Evolutionary conservation across 1,284 basidiomycete genomes (phyloP).

Genomic region (Ganoderma multipileum): DNA sequence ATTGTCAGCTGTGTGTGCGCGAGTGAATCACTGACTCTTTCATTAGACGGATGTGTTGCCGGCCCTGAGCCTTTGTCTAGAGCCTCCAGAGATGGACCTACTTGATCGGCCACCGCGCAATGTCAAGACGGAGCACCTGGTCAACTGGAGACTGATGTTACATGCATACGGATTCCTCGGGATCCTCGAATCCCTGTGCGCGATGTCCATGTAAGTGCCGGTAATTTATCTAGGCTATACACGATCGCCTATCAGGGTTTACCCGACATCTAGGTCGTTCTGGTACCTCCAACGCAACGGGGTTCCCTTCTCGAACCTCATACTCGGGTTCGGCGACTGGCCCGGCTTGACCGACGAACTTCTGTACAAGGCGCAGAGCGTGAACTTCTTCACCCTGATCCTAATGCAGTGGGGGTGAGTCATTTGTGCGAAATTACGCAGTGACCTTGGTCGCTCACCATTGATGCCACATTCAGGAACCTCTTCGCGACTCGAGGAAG

Average conservation of each 20-base stretch:
- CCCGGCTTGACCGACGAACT: conserved; percentile 44
- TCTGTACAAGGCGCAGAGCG: conserved; percentile 49
- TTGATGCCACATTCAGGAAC: conserved; percentile 40
- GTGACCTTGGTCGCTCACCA: background rate
- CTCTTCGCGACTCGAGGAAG: conserved; percentile 56
- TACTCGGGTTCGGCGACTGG: conserved; percentile 56
- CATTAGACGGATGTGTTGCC: conserved; percentile 53
- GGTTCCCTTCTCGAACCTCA: conserved; percentile 57
- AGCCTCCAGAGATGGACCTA: conserved; percentile 55
- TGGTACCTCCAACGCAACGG: conserved; percentile 61
- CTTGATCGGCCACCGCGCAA: conserved; percentile 68
- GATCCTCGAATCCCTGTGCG: conserved; percentile 56
- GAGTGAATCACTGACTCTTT: background rate
- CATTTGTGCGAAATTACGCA: no score
- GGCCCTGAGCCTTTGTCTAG: conserved; percentile 54
- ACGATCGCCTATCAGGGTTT: background rate
- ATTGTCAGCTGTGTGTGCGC: background rate
- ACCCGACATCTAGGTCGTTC: conserved; percentile 46
- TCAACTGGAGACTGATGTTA: conserved; percentile 52
- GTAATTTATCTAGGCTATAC: conserved; percentile 13
- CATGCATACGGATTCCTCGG: conserved; percentile 75
- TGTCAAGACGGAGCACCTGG: conserved; percentile 57
- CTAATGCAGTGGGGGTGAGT: conserved; percentile 66
- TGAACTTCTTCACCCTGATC: conserved; percentile 69
- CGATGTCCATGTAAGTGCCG: conserved; percentile 53